phyloP scores from a whole-genome alignment of 2,329 filamentous ascomycete species.

The Colletotrichum liriopes region DNA sequence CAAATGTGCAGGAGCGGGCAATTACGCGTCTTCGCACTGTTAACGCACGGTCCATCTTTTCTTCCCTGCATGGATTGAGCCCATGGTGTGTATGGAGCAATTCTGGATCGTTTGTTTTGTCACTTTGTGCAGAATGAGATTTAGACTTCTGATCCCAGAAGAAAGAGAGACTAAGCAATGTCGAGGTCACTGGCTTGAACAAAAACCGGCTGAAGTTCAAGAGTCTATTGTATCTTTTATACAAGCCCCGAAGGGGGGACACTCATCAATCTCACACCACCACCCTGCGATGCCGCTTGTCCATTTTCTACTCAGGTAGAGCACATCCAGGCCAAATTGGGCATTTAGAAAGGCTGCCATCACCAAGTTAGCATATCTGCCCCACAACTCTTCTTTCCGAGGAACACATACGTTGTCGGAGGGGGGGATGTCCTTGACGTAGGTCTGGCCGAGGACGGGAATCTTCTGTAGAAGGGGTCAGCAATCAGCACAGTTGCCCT shows the following conservation, averaged over 20 bases:
- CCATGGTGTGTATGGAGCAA: not conserved
- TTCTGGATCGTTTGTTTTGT: not conserved
- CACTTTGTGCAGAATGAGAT: not conserved
- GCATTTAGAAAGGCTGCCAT: slow-evolving; percentile 58
- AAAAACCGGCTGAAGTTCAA: slow-evolving; percentile 29
- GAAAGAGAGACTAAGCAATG: too few species aligned
- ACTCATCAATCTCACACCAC: slow-evolving; percentile 25
- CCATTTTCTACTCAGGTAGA: slow-evolving; percentile 5
- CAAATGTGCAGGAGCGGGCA: not conserved
- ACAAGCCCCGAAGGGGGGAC: slow-evolving; percentile 31
- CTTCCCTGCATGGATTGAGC: not conserved
- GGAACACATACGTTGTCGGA: slow-evolving; percentile 73
- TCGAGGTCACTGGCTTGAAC: not conserved
- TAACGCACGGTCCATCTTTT: slow-evolving; percentile 5
- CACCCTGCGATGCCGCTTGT: slow-evolving; percentile 12
- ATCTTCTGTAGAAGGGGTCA: slow-evolving; percentile 61
- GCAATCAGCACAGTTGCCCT: slow-evolving; percentile 45
- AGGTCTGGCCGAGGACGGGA: slow-evolving; percentile 67
- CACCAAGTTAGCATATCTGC: not conserved
- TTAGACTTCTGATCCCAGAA: too few species aligned
- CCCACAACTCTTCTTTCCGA: too few species aligned
- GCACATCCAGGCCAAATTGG: not conserved
- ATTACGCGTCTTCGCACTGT: slow-evolving; percentile 34
- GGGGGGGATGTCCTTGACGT: slow-evolving; percentile 68
- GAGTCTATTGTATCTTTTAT: slow-evolving; percentile 42